A percentile compares a stretch with the other conserved stretches of the same genome.
These are phyloP conservation scores for Xylaria sp. DNA, from an alignment of 2,329 filamentous ascomycete species.

Conservation along the genomic window DNA sequence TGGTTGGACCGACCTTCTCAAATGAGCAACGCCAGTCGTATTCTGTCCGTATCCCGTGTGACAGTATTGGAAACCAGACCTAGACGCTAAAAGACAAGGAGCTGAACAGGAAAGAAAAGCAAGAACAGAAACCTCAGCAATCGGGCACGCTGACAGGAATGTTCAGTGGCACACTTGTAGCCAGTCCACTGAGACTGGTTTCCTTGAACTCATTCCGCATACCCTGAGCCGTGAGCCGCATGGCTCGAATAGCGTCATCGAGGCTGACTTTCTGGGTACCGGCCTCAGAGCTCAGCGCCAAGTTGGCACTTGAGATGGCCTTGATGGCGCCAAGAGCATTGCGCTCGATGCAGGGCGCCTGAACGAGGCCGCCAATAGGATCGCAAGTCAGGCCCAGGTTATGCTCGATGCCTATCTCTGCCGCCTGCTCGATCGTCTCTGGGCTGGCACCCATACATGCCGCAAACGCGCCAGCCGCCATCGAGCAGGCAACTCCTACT, in stretches of 20 bases:
- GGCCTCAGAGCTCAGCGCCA: constrained; percentile 52
- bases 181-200: constrained; percentile 55
- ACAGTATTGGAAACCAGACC: background rate
- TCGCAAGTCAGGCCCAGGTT: constrained; percentile 58
- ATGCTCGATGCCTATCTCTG: constrained; percentile 59
- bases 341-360: constrained; percentile 58
- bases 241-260: constrained; percentile 57
- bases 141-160: constrained; percentile 60
- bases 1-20: background rate
- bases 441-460: constrained; percentile 58
- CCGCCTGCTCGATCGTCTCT: constrained; percentile 57
- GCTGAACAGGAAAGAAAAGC: background rate
- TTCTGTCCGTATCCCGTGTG: background rate
- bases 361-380: constrained; percentile 56
- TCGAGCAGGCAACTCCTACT: constrained; percentile 57
- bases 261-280: constrained; percentile 55
- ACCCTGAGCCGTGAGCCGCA: constrained; percentile 56
- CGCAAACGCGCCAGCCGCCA: constrained; percentile 57
- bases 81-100: background rate
- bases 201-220: constrained; percentile 62
- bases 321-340: constrained; percentile 58
- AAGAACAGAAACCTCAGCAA: constrained; percentile 42
- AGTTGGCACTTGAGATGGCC: constrained; percentile 56
- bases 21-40: constrained; percentile 17
- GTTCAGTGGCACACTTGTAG: constrained; percentile 56